Evolutionary conservation across 306 rosid genomes (phyloP), one percentile per base, ranked within the genome.

Genomic region (Cajanus cajan): DNA sequence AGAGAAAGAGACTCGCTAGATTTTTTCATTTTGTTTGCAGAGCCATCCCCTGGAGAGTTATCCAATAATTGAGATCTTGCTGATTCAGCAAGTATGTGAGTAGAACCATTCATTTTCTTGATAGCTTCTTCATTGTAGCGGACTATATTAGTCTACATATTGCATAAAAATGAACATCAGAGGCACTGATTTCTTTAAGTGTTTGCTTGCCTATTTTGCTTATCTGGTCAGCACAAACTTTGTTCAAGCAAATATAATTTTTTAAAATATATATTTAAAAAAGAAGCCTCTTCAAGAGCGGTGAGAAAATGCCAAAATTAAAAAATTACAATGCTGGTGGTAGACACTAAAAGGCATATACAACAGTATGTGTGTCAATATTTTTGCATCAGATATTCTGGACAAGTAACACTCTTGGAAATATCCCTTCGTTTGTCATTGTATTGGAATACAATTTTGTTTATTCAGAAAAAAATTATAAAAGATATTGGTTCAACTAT

Each of bases 91-190:
- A 83, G 74, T 34, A 86, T 80, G 82, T 82, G 85, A 52, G 93
- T 63, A 45, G 94, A 85, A 66, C 86, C 85, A 71, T 84, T 88
- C 90, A 90, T 87, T 85, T 89, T 90, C 90, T 86, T 89, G 73
- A 88, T 75, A 37, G 89, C 80, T 76, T 90, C 96, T 89, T 94
- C 93, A 63, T 88, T 90, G 73, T 86, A 88, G 79, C 85, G 97
- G 66, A 94, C 84, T 78, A 94, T 90, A 82, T 92, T 92, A 77
- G 90, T 92, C 98, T 94, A 77, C 81, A 87, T 65, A 78, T 75
- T 47, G 68, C 34, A 57, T 64, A 40, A 78, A 83, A 79, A 33
- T 57, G 11, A 83, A 69, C 52, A 55, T 88, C 82, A 87, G 74
- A 24, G 58, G 15, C 14, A 62, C 43, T 24, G 47, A 14, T 68